These are phyloP conservation scores for Carex littledalei DNA, from an alignment of 176 grass and related monocot genomes.

Conservation along the genomic window DNA sequence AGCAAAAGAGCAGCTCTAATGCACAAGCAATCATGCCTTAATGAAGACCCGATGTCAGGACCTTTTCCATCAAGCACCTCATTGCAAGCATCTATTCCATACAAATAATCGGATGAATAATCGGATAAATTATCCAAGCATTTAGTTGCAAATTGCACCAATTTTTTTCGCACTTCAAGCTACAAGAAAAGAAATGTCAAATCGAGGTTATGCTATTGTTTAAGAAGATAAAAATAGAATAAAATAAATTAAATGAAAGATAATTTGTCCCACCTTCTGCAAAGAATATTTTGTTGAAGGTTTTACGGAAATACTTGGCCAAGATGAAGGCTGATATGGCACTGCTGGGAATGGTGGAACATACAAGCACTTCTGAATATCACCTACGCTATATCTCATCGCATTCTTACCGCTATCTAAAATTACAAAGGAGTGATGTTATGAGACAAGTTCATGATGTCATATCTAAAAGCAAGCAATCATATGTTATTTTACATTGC, in stretches of 20 bases:
- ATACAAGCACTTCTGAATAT: conserved; percentile 51
- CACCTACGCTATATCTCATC: conserved; percentile 64
- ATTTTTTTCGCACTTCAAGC: conserved; percentile 70
- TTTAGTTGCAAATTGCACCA: conserved; percentile 51
- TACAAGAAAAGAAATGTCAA: conserved; percentile 26
- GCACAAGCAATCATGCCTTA: conserved; percentile 68
- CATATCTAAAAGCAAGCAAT: not conserved
- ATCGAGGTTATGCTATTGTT: not conserved
- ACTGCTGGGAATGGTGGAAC: conserved; percentile 45
- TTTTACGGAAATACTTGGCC: conserved; percentile 26
- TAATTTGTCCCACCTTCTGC: conserved; percentile 34
- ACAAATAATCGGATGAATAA: conserved; percentile 45
- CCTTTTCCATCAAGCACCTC: conserved; percentile 61
- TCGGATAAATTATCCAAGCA: conserved; percentile 41
- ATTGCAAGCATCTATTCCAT: conserved; percentile 81
- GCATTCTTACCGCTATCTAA: conserved; percentile 46
- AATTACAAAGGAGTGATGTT: conserved; percentile 16
- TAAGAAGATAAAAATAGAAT: not conserved
- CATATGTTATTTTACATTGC: not conserved
- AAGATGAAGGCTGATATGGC: conserved; percentile 21
- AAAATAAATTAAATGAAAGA: not conserved
- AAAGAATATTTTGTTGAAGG: conserved; percentile 38
- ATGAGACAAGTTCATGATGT: conserved; percentile 21
- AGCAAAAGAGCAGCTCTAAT: conserved; percentile 76
- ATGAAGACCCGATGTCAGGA: conserved; percentile 37